A percentile compares a stretch with the other conserved stretches of the same genome.
These are phyloP conservation scores for Starmera pachycereana DNA, from an alignment of 805 yeast species.

Conservation along the genomic window DNA sequence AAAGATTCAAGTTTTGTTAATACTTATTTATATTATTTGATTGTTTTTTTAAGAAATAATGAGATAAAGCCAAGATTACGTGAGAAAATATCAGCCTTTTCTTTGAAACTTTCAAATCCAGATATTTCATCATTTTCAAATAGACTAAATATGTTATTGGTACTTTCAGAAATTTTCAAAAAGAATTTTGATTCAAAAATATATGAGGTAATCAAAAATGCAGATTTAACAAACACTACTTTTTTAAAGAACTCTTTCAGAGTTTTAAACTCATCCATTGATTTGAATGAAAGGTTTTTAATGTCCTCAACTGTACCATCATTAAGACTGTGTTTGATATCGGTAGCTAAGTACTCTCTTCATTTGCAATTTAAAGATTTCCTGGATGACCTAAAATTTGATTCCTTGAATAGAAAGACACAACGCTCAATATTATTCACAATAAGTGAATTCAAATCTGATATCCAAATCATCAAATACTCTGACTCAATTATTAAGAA, in stretches of 20 bases:
- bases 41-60: slow-evolving; percentile 2
- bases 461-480: slow-evolving; percentile 4
- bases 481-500: slow-evolving; percentile 2
- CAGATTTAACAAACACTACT: slow-evolving; percentile 2
- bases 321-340: too few relatives aligned
- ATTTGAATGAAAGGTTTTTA: not conserved
- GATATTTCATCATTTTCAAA: slow-evolving; percentile 10
- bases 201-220: slow-evolving; percentile 5
- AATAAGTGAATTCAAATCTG: slow-evolving; percentile 1
- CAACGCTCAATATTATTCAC: not conserved
- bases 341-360: too few relatives aligned
- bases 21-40: slow-evolving; percentile 10
- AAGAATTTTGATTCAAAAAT: slow-evolving; percentile 11
- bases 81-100: slow-evolving; percentile 14
- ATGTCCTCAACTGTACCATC: too few relatives aligned
- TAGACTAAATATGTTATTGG: slow-evolving; percentile 13
- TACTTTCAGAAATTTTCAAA: slow-evolving; percentile 5
- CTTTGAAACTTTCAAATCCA: slow-evolving; percentile 4
- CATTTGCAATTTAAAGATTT: not conserved
- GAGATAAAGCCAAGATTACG: slow-evolving; percentile 5
- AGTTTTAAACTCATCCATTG: slow-evolving; percentile 1
- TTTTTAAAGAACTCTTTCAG: slow-evolving; percentile 3
- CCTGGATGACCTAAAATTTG: not conserved
- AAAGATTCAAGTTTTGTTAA: slow-evolving; percentile 7
- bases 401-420: not conserved